phyloP scores from a whole-genome alignment of 2,329 filamentous ascomycete genomes.

The Colletotrichum sp. region DNA sequence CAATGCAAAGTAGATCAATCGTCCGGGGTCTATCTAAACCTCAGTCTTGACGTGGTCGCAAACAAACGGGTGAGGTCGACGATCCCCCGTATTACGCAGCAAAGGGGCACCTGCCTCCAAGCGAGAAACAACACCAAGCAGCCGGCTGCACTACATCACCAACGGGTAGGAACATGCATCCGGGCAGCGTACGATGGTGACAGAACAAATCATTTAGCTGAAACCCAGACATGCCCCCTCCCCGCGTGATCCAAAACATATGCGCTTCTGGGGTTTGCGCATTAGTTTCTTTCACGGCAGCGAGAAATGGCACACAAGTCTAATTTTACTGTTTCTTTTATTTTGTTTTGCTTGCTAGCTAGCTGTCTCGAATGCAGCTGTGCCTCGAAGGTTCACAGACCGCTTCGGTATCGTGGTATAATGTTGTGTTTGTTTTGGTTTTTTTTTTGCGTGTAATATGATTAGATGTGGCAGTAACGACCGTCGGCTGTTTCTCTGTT shows the following conservation, averaged over 20 bases:
- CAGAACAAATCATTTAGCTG: background rate
- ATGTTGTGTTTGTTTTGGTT: background rate
- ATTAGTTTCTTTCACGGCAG: background rate
- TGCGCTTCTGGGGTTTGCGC: background rate
- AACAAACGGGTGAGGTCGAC: background rate
- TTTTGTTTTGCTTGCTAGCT: constrained; percentile 1
- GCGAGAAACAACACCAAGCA: background rate
- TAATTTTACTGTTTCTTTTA: background rate
- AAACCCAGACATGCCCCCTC: background rate
- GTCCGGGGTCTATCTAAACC: background rate
- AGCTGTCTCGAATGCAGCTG: background rate
- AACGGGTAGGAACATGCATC: background rate
- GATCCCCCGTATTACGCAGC: background rate
- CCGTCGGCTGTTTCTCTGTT: background rate
- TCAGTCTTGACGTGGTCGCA: background rate
- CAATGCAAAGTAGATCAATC: background rate
- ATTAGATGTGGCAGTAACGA: constrained; percentile 7
- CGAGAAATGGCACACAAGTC: background rate
- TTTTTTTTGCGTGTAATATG: background rate
- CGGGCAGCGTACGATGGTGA: background rate
- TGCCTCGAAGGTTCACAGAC: background rate
- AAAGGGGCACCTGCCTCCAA: background rate
- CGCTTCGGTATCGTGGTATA: background rate
- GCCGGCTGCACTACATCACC: background rate
- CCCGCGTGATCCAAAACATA: background rate